Evolutionary conservation across 1,284 basidiomycete genomes (phyloP), one percentile per base, ranked within the genome.

Genomic region (Macrocystidia cucumis): DNA sequence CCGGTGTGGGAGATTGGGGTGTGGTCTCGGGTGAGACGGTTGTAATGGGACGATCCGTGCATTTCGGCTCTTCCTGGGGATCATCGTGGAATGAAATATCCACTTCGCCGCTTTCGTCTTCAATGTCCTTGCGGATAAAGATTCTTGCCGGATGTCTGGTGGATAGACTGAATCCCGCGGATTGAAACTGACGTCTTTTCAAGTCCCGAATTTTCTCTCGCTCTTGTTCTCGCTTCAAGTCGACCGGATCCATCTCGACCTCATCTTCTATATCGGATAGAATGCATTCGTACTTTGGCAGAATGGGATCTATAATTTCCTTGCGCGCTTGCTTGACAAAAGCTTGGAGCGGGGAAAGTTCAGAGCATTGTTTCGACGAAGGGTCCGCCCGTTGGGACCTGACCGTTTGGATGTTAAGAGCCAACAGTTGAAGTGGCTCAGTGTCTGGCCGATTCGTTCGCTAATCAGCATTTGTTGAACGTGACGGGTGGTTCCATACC

Each of bases 91-190:
- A 39, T 1, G 51, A 53, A 19, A 78, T 64, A 43, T 80, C 74
- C 8, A 79, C 73, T 29, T 75, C 71, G 27, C 57, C 63, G 42
- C 64, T 78, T 50, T 81, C 76, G 39, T 80, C 77, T 23, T 65
- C 72, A 3, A 67, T 47, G 45, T 80, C 75, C 26, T 62, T 57
- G 16, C 74, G 63, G 21, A 78, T 61, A 42, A 68, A 72, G 19
- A 78, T 70, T 2, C 45, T 59, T 35, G 44, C 42, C n/a, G 43
- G 41, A 2, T 57, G 64, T 30, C 39, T 44, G 1, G 47, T 39
- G 12, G 52, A 56, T 9, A 61, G 39, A 36, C 52, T 52, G 43
- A 65, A 41, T 19, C 65, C 62, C 32, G 54, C 42, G 12, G 49
- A 52, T 19, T 44, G 52, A n/a, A 73, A 63, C 42, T 63, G 70